These are phyloP conservation scores for Gracilaria domingensis DNA, from an alignment of 23 red algal genomes.

Conservation along the genomic window DNA sequence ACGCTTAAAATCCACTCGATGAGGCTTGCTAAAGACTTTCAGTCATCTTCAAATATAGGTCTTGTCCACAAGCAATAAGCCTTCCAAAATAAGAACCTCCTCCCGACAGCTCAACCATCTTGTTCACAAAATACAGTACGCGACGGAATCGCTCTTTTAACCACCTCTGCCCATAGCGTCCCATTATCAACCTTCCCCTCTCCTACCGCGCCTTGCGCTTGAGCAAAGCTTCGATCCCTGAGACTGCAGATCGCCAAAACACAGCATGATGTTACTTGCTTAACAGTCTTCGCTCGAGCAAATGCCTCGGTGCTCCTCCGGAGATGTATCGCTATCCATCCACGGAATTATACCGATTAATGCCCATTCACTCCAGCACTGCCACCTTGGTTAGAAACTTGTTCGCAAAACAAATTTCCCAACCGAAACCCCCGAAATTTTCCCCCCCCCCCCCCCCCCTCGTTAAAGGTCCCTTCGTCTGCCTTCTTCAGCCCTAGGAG, in stretches of 20 bases:
- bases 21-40: neutral
- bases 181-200: neutral
- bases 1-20: neutral
- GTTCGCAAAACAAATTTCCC: too few species aligned
- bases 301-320: neutral
- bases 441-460: neutral
- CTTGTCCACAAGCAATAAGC: neutral
- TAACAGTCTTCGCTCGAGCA: neutral
- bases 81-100: neutral
- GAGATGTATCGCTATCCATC: neutral
- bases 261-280: neutral
- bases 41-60: neutral
- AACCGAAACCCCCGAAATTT: too few species aligned
- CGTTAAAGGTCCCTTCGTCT: neutral
- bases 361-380: neutral
- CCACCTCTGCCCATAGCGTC: neutral
- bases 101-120: neutral
- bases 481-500: neutral
- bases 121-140: too few species aligned
- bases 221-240: neutral
- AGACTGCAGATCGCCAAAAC: neutral
- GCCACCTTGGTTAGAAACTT: neutral
- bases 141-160: neutral
- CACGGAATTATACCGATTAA: neutral
- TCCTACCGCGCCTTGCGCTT: neutral